Base-by-base conservation (phyloP, 2,329 filamentous ascomycete genomes). In the Colletotrichum tropicicola region DNA sequence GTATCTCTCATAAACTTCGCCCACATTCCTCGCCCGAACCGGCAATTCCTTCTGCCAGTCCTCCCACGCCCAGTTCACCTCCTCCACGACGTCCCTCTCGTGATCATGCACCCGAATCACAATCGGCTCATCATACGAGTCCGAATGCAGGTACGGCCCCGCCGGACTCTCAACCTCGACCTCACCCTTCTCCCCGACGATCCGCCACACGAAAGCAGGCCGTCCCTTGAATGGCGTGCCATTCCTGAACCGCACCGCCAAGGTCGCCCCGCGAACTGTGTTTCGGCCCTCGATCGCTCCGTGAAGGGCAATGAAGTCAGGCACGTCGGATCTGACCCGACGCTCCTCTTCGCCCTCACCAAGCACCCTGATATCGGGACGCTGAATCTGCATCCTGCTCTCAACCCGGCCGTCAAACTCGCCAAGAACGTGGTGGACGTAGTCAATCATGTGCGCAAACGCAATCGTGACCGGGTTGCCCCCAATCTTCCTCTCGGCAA, bases 1-100 rank as follows among this genome's bases (percentile, higher is more conserved):
- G 74, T 82, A 87, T 2, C 78, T 79, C 69, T 90, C 87, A 74
- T 89, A 90, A 0, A 89, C 69, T 27, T 79, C 79, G 0, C 80
- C 87, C 27, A 89, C 82, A 65, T 81, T 84, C 54, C 83, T 78
- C 1, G 79, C 80, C 6, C 75, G 69, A 1, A 80, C 35, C 0
- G 83, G 80, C n/a, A 87, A 64, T 8, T 80, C 77, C 19, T 80
- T 75, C 70, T 83, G 83, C 74, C 80, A 84, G 3, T 80, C 79
- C 17, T 78, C 73, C 77, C 81, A 87, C 6, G 77, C 72, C 75
- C 80, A 82, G 1, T 76, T 67, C 0, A 86, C 72, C 4, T 77
- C 68, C 12, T 83, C 78, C 1, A 85, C 75, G 9, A 78, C 69
- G 23, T 82, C 79, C 0, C 76, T 82, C 21, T 75, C 80, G 32